phyloP scores from a whole-genome alignment of 1,284 basidiomycete genomes.

The Leccinum cinnamomeum region DNA sequence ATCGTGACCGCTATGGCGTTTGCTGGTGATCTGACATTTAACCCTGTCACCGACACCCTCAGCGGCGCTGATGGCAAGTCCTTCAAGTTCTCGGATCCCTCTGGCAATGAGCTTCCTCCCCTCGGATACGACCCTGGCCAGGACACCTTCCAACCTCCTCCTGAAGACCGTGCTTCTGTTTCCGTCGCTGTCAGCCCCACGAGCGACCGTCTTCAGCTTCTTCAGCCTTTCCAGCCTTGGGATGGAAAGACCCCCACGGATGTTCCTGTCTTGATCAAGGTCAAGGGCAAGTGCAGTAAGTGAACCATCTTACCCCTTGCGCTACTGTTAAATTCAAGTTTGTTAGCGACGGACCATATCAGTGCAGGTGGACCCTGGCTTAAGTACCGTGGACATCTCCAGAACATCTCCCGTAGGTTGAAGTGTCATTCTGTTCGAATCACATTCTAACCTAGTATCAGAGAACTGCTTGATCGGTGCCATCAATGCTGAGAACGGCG shows the following conservation, averaged over 20 bases:
- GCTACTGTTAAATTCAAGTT: background rate
- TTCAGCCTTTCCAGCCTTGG: constrained; percentile 91
- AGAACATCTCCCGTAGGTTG: background rate
- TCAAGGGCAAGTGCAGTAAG: constrained; percentile 96
- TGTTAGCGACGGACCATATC: background rate
- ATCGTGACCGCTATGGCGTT: constrained; percentile 98
- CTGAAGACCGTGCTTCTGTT: constrained; percentile 81
- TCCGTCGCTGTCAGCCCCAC: constrained; percentile 86
- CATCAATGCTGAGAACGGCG: background rate
- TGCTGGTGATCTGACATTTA: constrained; percentile 93
- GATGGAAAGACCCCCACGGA: constrained; percentile 90
- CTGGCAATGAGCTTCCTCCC: constrained; percentile 91
- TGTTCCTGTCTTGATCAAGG: constrained; percentile 96
- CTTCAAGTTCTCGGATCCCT: constrained; percentile 94
- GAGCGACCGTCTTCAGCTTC: constrained; percentile 93
- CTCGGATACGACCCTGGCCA: constrained; percentile 95
- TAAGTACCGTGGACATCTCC: background rate
- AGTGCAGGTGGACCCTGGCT: background rate
- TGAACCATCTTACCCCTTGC: constrained; percentile 16
- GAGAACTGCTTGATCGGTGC: background rate
- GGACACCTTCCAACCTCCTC: constrained; percentile 97
- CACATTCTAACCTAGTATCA: background rate
- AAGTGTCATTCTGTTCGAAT: background rate
- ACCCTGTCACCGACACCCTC: constrained; percentile 92
- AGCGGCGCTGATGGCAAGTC: constrained; percentile 90